These are phyloP conservation scores for Vitis hybrid DNA, from an alignment of 177 flowering plant species.

Conservation along the genomic window DNA sequence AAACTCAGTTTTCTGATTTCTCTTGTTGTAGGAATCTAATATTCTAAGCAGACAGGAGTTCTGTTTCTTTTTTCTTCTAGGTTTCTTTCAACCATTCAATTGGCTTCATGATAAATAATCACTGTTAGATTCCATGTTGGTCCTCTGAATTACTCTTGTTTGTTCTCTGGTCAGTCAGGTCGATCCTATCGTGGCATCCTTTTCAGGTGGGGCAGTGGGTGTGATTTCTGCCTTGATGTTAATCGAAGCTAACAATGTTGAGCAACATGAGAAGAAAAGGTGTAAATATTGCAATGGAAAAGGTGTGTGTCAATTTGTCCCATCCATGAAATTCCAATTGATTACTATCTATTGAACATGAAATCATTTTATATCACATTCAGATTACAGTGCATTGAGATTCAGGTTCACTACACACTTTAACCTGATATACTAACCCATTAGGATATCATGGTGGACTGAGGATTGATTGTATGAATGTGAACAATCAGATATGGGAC, in stretches of 20 bases:
- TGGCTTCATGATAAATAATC: too few species aligned
- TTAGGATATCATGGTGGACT: too few species aligned
- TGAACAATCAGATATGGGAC: too few species aligned
- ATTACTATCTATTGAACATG: too few species aligned
- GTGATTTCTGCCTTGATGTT: slow-evolving; percentile 91
- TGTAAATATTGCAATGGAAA: slow-evolving; percentile 93
- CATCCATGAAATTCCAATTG: not conserved
- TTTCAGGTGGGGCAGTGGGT: slow-evolving; percentile 96
- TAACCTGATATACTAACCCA: not conserved
- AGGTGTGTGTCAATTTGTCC: slow-evolving; percentile 41
- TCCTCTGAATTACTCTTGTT: not conserved
- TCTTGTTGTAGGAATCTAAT: not conserved
- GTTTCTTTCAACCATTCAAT: too few species aligned
- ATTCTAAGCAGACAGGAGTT: not conserved
- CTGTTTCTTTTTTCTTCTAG: too few species aligned
- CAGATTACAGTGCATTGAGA: not conserved
- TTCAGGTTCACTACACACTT: not conserved
- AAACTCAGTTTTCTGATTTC: not conserved
- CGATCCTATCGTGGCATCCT: slow-evolving; percentile 96
- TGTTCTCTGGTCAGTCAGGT: slow-evolving; percentile 66
- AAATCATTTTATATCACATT: too few species aligned
- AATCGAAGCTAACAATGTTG: slow-evolving; percentile 84
- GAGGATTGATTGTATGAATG: too few species aligned
- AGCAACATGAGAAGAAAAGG: slow-evolving; percentile 88
- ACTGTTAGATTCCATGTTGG: not conserved